Percentiles rank a stretch among this genome's conserved stretches.
These are phyloP conservation scores for Knufia fluminis DNA, from an alignment of 2,329 filamentous ascomycete species.

Conservation along the genomic window DNA sequence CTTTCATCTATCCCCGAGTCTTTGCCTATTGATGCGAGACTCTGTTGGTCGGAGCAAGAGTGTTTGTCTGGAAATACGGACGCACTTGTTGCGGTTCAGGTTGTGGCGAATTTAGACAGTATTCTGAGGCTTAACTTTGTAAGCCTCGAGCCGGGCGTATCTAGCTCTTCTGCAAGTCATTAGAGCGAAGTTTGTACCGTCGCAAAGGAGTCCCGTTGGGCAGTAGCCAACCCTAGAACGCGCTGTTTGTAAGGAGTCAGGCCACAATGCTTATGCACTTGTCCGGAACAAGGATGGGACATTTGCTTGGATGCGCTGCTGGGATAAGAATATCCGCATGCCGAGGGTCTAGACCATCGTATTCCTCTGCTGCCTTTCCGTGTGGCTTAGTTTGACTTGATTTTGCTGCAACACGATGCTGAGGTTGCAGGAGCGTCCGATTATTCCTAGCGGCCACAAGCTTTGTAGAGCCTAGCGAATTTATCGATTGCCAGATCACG, in stretches of 20 bases:
- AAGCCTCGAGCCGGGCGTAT: neutral
- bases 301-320: neutral
- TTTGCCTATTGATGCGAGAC: no score
- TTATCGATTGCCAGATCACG: neutral
- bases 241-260: no score
- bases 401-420: neutral
- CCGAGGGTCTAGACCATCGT: neutral
- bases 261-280: conserved; percentile 1
- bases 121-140: neutral
- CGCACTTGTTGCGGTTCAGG: no score
- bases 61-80: no score
- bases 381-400: neutral
- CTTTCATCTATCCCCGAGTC: neutral
- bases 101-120: no score
- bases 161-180: neutral
- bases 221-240: no score
- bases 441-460: neutral
- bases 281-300: neutral
- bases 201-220: neutral
- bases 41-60: no score
- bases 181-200: neutral
- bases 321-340: neutral
- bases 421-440: neutral
- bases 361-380: neutral
- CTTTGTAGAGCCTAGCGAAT: neutral